phyloP scores from a whole-genome alignment of 768 basidiomycete species.

The Mycena floridula region DNA sequence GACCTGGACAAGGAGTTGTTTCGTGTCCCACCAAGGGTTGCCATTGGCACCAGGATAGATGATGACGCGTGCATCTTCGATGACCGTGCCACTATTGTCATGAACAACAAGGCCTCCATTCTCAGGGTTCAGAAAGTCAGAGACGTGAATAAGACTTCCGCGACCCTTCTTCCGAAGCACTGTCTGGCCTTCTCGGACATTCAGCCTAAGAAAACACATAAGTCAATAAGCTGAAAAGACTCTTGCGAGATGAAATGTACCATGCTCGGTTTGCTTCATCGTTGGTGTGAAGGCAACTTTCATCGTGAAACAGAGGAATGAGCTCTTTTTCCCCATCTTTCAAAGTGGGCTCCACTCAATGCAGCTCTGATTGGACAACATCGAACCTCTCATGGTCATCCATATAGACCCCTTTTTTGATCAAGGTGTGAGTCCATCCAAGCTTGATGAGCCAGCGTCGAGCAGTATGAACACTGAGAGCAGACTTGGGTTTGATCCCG shows the following conservation, averaged over 20 bases:
- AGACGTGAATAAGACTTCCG: no score
- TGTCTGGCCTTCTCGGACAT: no score
- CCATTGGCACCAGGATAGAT: no score
- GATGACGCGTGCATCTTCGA: slow-evolving; percentile 24
- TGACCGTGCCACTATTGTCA: slow-evolving; percentile 17
- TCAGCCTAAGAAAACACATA: no score
- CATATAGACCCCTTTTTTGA: slow-evolving; percentile 11
- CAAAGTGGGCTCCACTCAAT: slow-evolving; percentile 11
- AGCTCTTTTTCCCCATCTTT: slow-evolving; percentile 17
- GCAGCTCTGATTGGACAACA: slow-evolving; percentile 11
- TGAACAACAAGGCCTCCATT: slow-evolving; percentile 22
- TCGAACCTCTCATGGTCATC: slow-evolving; percentile 8
- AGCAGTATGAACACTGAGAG: slow-evolving; percentile 7
- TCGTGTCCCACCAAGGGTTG: no score
- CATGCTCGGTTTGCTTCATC: slow-evolving; percentile 14
- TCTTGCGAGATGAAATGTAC: no score
- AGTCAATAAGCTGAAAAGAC: no score
- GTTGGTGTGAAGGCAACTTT: slow-evolving; percentile 22
- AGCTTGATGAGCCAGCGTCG: slow-evolving; percentile 6
- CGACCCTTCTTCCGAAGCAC: no score
- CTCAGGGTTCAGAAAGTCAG: slow-evolving; percentile 30
- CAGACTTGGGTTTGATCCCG: background rate
- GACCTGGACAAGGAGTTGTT: no score
- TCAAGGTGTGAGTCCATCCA: slow-evolving; percentile 5
- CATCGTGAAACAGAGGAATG: slow-evolving; percentile 24